phyloP scores from a whole-genome alignment of 2,329 filamentous ascomycete genomes.

The Acrocalymma vagum region DNA sequence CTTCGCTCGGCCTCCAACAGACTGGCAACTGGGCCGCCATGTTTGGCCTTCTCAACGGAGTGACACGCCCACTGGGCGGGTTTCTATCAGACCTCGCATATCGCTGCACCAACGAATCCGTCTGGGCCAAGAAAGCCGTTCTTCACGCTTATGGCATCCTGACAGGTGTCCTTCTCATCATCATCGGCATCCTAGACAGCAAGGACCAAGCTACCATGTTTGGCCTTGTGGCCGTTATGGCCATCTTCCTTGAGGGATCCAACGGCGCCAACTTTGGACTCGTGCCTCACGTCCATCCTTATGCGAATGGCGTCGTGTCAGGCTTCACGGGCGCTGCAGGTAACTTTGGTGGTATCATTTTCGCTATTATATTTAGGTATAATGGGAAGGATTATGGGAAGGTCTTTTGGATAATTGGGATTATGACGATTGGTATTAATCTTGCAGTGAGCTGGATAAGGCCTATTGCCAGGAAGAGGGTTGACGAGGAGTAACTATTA shows the following conservation, averaged over 20 bases:
- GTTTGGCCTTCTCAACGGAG: slow-evolving; percentile 76
- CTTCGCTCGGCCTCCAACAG: slow-evolving; percentile 58
- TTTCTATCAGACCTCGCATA: slow-evolving; percentile 64
- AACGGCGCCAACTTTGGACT: slow-evolving; percentile 87
- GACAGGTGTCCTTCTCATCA: slow-evolving; percentile 67
- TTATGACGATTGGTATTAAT: slow-evolving; percentile 75
- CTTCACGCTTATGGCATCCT: slow-evolving; percentile 63
- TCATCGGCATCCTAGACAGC: slow-evolving; percentile 68
- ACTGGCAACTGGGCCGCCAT: slow-evolving; percentile 71
- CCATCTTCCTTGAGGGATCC: slow-evolving; percentile 81
- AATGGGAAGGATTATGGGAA: slow-evolving; percentile 71
- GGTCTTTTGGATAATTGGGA: slow-evolving; percentile 81
- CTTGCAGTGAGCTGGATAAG: slow-evolving; percentile 70
- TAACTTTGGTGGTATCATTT: slow-evolving; percentile 84
- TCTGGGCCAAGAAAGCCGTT: slow-evolving; percentile 71
- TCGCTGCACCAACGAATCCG: slow-evolving; percentile 47
- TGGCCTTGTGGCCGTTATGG: slow-evolving; percentile 76
- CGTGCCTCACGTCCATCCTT: slow-evolving; percentile 83
- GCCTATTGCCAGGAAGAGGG: slow-evolving; percentile 61
- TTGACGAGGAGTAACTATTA: slow-evolving; percentile 34
- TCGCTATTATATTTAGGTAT: slow-evolving; percentile 83
- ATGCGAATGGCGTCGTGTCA: slow-evolving; percentile 79
- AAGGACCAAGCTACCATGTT: slow-evolving; percentile 71
- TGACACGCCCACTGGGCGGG: slow-evolving; percentile 71
- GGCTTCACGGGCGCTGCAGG: slow-evolving; percentile 81